phyloP scores from a whole-genome alignment of 805 yeast genomes.

The Starmerella bombicola region DNA sequence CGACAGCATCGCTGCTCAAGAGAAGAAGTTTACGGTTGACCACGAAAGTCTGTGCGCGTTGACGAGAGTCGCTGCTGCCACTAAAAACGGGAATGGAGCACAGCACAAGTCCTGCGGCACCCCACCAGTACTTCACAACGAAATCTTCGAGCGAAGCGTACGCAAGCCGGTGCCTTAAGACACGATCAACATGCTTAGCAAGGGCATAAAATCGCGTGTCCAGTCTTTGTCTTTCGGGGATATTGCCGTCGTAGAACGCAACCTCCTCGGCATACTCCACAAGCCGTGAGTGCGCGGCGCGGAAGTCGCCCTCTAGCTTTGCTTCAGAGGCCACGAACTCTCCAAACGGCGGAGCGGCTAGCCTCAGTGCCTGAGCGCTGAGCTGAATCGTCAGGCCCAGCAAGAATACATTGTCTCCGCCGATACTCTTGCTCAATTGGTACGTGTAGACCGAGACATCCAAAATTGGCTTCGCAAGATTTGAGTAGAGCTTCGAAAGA shows the following conservation, averaged over 20 bases:
- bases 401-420: constrained; percentile 57
- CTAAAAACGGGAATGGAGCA: constrained; percentile 81
- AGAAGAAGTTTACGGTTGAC: constrained; percentile 75
- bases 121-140: constrained; percentile 86
- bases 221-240: constrained; percentile 59
- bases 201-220: constrained; percentile 73
- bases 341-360: constrained; percentile 85
- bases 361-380: constrained; percentile 58
- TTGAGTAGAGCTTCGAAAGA: constrained; percentile 64
- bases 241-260: constrained; percentile 72
- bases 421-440: constrained; percentile 44
- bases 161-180: constrained; percentile 56
- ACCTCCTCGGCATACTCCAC: constrained; percentile 74
- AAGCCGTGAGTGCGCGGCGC: constrained; percentile 70
- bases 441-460: constrained; percentile 72
- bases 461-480: constrained; percentile 67
- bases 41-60: constrained; percentile 38
- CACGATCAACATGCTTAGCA: constrained; percentile 63
- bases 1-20: constrained; percentile 78
- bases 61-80: constrained; percentile 26
- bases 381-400: constrained; percentile 70
- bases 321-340: constrained; percentile 64
- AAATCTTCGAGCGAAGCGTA: constrained; percentile 81
- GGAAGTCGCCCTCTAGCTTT: constrained; percentile 69
- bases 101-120: constrained; percentile 80